A percentile compares a stretch with the other conserved stretches of the same genome.
These are phyloP conservation scores for Scortechinia acanthostroma DNA, from an alignment of 2,329 filamentous ascomycete genomes.

Conservation along the genomic window DNA sequence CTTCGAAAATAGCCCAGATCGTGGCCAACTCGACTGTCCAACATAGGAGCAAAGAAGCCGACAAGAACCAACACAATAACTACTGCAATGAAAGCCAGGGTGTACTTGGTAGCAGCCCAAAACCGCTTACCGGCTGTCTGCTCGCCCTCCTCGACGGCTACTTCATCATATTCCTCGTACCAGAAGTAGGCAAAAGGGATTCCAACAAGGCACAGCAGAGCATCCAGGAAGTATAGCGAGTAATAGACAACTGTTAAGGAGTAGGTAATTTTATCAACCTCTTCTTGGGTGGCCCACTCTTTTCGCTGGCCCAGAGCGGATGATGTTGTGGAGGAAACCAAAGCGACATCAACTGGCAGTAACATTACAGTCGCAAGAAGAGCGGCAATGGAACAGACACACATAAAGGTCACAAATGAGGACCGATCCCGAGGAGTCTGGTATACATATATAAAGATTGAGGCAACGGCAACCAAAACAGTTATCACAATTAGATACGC, in stretches of 20 bases:
- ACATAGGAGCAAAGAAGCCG: conserved; percentile 86
- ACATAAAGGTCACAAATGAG: conserved; percentile 72
- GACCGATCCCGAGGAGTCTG: conserved; percentile 84
- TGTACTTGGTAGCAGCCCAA: conserved; percentile 85
- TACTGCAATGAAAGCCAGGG: conserved; percentile 73
- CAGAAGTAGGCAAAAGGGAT: conserved; percentile 97
- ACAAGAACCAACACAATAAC: conserved; percentile 79
- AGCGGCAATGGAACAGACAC: conserved; percentile 78
- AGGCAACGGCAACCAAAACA: conserved; percentile 69
- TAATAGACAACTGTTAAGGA: conserved; percentile 89
- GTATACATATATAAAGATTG: conserved; percentile 84
- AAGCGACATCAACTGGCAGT: conserved; percentile 87
- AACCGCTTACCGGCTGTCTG: conserved; percentile 67
- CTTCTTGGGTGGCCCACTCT: conserved; percentile 83
- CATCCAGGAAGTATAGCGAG: conserved; percentile 82
- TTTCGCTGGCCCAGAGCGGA: conserved; percentile 76
- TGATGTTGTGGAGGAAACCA: conserved; percentile 81
- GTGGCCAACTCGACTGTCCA: conserved; percentile 51
- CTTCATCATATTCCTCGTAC: conserved; percentile 94
- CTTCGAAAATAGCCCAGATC: too few relatives aligned
- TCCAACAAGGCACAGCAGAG: conserved; percentile 77
- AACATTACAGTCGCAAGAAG: conserved; percentile 87
- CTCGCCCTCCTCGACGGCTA: conserved; percentile 72
- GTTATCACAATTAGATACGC: conserved; percentile 78
- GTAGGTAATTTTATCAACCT: conserved; percentile 69